Conservation (phyloP, 2,329 filamentous ascomycete species). For the Dothistroma pini region DNA sequence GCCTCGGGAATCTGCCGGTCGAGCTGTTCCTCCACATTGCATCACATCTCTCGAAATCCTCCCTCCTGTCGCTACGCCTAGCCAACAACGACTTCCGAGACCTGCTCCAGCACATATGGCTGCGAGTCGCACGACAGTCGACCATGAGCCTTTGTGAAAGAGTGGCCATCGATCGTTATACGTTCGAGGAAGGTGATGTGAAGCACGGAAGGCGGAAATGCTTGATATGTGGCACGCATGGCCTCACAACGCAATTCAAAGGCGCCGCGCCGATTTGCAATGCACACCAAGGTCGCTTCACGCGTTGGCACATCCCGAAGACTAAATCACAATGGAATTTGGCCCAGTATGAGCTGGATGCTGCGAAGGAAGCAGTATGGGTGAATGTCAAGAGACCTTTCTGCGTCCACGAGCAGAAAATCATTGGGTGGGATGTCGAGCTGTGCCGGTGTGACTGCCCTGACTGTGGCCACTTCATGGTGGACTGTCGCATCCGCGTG, state of each 20-base stretch:
- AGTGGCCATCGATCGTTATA: constrained; percentile 22
- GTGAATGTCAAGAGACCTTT: constrained; percentile 17
- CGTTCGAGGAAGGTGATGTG: constrained; percentile 23
- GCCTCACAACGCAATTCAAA: constrained; percentile 13
- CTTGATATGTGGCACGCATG: constrained; percentile 23
- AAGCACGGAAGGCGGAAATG: constrained; percentile 24
- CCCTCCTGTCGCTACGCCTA: constrained; percentile 39
- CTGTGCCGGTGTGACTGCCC: constrained; percentile 21
- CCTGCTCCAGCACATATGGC: constrained; percentile 28
- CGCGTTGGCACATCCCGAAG: constrained; percentile 16
- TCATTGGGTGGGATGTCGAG: constrained; percentile 17
- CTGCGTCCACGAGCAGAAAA: constrained; percentile 21
- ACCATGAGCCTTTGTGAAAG: constrained; percentile 22
- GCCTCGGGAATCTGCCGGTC: constrained; percentile 34
- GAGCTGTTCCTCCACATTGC: constrained; percentile 35
- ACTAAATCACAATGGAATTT: not conserved
- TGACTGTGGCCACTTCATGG: constrained; percentile 21
- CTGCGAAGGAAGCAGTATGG: constrained; percentile 13
- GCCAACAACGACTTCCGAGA: constrained; percentile 5
- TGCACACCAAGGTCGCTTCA: constrained; percentile 24
- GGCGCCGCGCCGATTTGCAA: constrained; percentile 24
- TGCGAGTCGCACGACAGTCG: not conserved
- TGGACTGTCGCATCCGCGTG: constrained; percentile 21
- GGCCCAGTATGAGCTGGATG: not conserved
- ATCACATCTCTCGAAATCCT: constrained; percentile 37